phyloP scores from a whole-genome alignment of 352 stramenopile genomes.

The Phytophthora pseudosyringae region DNA sequence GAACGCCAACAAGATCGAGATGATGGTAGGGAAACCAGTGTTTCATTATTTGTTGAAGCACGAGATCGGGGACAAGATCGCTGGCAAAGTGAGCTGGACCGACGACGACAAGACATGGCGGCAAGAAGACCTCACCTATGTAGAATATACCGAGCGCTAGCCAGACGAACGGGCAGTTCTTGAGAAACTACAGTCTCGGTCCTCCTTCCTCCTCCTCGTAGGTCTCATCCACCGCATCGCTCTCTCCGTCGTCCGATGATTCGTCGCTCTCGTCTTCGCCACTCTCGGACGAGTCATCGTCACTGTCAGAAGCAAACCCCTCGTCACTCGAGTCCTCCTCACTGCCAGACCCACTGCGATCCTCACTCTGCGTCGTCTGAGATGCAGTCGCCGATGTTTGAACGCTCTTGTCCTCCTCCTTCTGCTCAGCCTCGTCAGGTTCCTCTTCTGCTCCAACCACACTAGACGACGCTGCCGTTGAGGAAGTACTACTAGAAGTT shows the following conservation, averaged over 20 bases:
- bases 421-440: background rate
- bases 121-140: constrained; percentile 65
- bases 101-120: constrained; percentile 76
- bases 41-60: constrained; percentile 71
- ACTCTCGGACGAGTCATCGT: constrained; percentile 2
- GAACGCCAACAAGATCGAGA: constrained; percentile 51
- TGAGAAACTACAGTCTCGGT: background rate
- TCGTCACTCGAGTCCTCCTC: constrained; percentile 17
- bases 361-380: constrained; percentile 1
- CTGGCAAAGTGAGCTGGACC: constrained; percentile 59
- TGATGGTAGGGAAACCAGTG: constrained; percentile 76
- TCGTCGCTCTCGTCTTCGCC: constrained; percentile 14
- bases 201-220: constrained; percentile 25
- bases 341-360: constrained; percentile 13
- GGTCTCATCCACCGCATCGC: constrained; percentile 15
- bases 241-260: constrained; percentile 7
- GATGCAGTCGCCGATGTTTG: background rate
- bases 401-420: constrained; percentile 1
- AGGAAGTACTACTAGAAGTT: too few species aligned
- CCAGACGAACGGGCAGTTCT: background rate
- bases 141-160: constrained; percentile 76
- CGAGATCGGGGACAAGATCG: constrained; percentile 62
- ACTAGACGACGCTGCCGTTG: constrained; percentile 3
- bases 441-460: background rate
- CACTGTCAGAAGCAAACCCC: background rate